phyloP scores from a whole-genome alignment of 768 basidiomycete genomes.

The Tubosaeta sp. region DNA sequence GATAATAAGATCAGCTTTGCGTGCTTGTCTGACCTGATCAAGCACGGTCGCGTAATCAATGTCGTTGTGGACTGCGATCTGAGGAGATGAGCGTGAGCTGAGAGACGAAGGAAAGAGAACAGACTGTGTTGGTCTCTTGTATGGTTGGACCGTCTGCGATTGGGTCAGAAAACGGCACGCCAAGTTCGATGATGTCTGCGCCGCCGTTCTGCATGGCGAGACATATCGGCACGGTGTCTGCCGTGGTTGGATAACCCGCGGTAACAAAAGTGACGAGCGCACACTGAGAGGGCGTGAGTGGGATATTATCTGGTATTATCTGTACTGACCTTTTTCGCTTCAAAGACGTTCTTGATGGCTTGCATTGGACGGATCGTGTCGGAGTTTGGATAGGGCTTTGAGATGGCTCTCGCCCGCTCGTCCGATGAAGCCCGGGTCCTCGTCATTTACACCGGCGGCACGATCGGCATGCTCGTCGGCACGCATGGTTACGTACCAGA shows the following conservation, averaged over 20 bases:
- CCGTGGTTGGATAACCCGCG: conserved; percentile 79
- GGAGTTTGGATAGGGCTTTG: background rate
- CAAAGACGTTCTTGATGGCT: conserved; percentile 27
- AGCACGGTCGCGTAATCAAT: conserved; percentile 77
- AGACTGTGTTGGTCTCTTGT: conserved; percentile 87
- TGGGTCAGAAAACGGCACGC: conserved; percentile 78
- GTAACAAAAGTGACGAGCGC: conserved; percentile 88
- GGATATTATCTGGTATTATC: background rate
- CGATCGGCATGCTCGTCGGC: conserved; percentile 83
- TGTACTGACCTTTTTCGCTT: conserved; percentile 17
- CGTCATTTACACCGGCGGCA: conserved; percentile 86
- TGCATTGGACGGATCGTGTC: conserved; percentile 14
- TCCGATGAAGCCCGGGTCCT: conserved; percentile 78
- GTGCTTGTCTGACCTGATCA: conserved; percentile 70
- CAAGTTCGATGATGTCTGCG: conserved; percentile 91
- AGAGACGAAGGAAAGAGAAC: background rate
- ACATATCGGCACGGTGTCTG: conserved; percentile 82
- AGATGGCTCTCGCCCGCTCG: conserved; percentile 21
- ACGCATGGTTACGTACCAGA: conserved; percentile 79
- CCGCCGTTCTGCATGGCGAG: conserved; percentile 93
- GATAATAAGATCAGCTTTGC: conserved; percentile 72
- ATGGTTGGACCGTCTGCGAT: conserved; percentile 94
- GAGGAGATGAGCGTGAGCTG: background rate
- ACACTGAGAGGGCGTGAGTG: conserved; percentile 23
- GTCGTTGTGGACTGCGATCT: conserved; percentile 83